phyloP scores from a whole-genome alignment of 495 filamentous ascomycete genomes.

The Saxispiralis lemnorum region DNA sequence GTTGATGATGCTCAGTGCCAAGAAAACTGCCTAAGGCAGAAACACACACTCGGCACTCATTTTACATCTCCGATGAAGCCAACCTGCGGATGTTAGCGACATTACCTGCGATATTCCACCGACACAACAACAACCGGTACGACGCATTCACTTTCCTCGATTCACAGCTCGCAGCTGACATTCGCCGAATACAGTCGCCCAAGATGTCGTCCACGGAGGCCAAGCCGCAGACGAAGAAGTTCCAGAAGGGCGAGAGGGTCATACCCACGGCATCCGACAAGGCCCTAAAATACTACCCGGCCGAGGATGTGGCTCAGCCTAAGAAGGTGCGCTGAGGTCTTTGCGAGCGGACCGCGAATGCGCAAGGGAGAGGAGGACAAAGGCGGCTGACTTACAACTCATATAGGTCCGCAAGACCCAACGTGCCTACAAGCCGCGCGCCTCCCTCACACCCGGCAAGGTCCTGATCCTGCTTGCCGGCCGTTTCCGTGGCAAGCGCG shows the following conservation, averaged over 20 bases:
- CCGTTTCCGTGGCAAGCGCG: constrained; percentile 99
- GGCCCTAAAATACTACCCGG: constrained; percentile 98
- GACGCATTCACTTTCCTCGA: neutral
- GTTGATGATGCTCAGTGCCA: too few species aligned
- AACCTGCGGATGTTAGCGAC: neutral
- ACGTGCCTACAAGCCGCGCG: constrained; percentile 65
- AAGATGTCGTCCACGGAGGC: constrained; percentile 13
- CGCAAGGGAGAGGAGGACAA: neutral
- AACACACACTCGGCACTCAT: too few species aligned
- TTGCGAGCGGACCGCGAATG: neutral
- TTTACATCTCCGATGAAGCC: too few species aligned
- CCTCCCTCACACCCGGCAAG: constrained; percentile 77
- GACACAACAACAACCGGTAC: neutral
- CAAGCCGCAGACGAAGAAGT: constrained; percentile 62
- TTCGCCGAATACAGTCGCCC: constrained; percentile 4
- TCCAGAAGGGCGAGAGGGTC: constrained; percentile 88
- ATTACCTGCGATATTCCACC: neutral
- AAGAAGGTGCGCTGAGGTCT: constrained; percentile 60
- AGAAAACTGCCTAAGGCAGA: too few species aligned
- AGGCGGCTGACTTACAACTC: constrained; percentile 4
- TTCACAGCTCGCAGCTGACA: neutral
- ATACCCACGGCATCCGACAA: constrained; percentile 70
- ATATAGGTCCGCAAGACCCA: constrained; percentile 81
- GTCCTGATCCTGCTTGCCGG: constrained; percentile 97
- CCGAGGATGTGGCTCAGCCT: constrained; percentile 74